Base-by-base conservation (phyloP, 805 yeast species). In the Nakazawaea peltata region DNA sequence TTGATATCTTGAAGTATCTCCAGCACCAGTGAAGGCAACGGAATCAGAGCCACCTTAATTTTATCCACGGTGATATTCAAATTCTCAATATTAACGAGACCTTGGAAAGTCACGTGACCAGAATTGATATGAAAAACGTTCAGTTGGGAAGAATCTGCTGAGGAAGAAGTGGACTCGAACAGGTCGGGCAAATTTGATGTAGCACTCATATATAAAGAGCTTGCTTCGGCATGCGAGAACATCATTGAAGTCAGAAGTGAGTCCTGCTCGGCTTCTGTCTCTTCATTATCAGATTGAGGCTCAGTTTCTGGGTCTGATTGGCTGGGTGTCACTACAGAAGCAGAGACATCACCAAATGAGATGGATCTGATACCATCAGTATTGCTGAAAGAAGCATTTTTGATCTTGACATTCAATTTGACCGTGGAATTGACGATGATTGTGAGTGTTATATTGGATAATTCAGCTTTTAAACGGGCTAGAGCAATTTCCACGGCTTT, bases 151-250 rank as follows among this genome's bases (percentile, higher is more conserved):
- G 36, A 31, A 19, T 19, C 34, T 13, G 16, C 30, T 9, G n/a
- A 26, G 19, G 14, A 13, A 10, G 28, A 24, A 13, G 29, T 25
- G 19, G 50, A n/a, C n/a, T n/a, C n/a, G n/a, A n/a, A n/a, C n/a
- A n/a, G 28, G 22, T 45, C 45, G 32, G 67, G 58, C 2, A 74
- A 50, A 33, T 70, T 67, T 0, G 84, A 75, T 9, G 80, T 63
- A 2, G 95, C 94, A 54, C 94, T 83, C 88, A 83, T 76, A 50
- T 82, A 85, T 14, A 84, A 67, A 3, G 87, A 77, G 31, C 75
- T 67, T 1, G 84, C 81, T 37, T 79, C 81, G 33, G 71, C 76
- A 36, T 74, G 79, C 1, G 90, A 75, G 49, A 77, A 79, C 25
- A 77, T 61, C 57, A 74, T 68, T 46, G 86, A 78, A 25, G 67